Conservation (phyloP, 371 early-diverging fungal genomes). For the Haplosporangium sp. region DNA sequence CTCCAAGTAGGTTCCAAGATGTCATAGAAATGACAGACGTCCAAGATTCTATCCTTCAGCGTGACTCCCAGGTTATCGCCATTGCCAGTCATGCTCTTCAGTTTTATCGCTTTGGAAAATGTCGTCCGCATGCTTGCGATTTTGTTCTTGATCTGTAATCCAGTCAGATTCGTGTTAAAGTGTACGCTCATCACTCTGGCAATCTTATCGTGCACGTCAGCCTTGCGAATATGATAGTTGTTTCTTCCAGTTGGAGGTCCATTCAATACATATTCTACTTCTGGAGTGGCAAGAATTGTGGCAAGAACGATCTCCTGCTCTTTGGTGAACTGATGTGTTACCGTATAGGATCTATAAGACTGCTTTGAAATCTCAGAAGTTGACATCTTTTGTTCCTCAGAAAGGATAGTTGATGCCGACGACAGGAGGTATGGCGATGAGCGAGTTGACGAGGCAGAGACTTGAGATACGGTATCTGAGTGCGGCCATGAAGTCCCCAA, state of each 20-base stretch:
- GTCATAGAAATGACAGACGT: too few species aligned
- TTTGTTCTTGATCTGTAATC: slow-evolving; percentile 1
- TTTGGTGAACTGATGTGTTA: background rate
- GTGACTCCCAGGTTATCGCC: too few species aligned
- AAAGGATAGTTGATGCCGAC: too few species aligned
- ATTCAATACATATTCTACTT: background rate
- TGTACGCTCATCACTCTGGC: background rate
- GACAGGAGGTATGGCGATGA: too few species aligned
- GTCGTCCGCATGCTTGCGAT: background rate
- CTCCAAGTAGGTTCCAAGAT: too few species aligned
- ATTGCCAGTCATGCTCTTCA: background rate
- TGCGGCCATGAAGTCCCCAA: too few species aligned
- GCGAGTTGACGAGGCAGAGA: too few species aligned
- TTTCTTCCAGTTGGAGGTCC: background rate
- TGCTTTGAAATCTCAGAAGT: too few species aligned
- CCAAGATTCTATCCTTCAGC: too few species aligned
- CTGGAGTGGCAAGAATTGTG: background rate
- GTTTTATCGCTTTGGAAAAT: background rate
- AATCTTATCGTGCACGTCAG: background rate
- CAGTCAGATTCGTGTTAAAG: background rate
- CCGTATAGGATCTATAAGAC: too few species aligned
- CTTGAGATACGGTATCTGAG: too few species aligned
- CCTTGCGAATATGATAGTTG: background rate
- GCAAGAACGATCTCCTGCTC: background rate
- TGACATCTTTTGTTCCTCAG: too few species aligned